phyloP scores from a whole-genome alignment of 345 rosid genomes.

The Laguncularia racemosa region DNA sequence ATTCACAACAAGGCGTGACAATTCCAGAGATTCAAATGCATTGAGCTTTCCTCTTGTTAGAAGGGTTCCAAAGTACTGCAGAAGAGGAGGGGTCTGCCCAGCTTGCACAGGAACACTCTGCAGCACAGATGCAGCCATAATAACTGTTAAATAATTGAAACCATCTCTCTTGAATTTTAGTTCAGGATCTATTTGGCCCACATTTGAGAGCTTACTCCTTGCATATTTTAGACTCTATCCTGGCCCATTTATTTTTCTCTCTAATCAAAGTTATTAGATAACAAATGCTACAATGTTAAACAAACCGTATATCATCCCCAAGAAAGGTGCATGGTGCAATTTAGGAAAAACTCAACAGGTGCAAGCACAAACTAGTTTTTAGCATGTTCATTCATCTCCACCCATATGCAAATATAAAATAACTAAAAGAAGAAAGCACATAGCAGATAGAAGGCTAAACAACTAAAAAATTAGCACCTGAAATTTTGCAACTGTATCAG shows the following conservation, averaged over 20 bases:
- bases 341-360: too few relatives aligned
- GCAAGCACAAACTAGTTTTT: too few relatives aligned
- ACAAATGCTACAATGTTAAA: too few relatives aligned
- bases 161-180: not conserved
- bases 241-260: too few relatives aligned
- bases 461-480: slow-evolving; percentile 46
- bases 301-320: too few relatives aligned
- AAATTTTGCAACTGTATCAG: slow-evolving; percentile 95
- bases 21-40: slow-evolving; percentile 92
- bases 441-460: slow-evolving; percentile 2
- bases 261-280: too few relatives aligned
- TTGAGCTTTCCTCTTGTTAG: slow-evolving; percentile 93
- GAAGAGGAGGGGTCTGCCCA: slow-evolving; percentile 95
- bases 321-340: too few relatives aligned
- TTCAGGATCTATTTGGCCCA: not conserved
- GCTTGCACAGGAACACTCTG: slow-evolving; percentile 99
- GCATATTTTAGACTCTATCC: too few relatives aligned
- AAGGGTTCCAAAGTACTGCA: slow-evolving; percentile 98
- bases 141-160: not conserved
- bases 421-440: not conserved
- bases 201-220: too few relatives aligned
- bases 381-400: too few relatives aligned
- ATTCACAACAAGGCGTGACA: slow-evolving; percentile 97
- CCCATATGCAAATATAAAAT: not conserved
- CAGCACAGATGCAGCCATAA: slow-evolving; percentile 1